phyloP scores from a whole-genome alignment of 2,329 filamentous ascomycete species.

The Blastomyces emzantsi region DNA sequence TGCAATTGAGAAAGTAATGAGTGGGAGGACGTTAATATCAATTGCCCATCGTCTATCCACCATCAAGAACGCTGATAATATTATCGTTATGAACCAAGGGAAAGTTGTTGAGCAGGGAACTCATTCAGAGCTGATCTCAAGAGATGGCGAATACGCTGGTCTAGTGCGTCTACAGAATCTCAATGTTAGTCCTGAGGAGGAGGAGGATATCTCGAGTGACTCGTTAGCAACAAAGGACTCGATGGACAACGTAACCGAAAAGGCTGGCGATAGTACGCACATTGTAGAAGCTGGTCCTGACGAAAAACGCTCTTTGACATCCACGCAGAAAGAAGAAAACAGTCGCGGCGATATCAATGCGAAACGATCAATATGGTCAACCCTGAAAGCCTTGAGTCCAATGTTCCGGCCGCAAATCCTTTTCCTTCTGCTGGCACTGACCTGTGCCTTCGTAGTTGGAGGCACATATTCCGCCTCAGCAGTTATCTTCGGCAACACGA shows the following conservation, averaged over 20 bases:
- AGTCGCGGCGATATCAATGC: slow-evolving; percentile 18
- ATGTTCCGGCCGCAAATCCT: slow-evolving; percentile 37
- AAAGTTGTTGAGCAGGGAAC: slow-evolving; percentile 22
- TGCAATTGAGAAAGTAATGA: slow-evolving; percentile 17
- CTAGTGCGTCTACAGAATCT: slow-evolving; percentile 38
- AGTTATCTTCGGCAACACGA: slow-evolving; percentile 52
- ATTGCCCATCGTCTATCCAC: slow-evolving; percentile 26
- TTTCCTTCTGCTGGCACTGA: slow-evolving; percentile 41
- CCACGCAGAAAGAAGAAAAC: slow-evolving; percentile 13
- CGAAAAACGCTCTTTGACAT: slow-evolving; percentile 8
- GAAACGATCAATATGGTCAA: slow-evolving; percentile 11
- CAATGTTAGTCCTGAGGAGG: slow-evolving; percentile 12
- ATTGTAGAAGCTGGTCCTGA: slow-evolving; percentile 1
- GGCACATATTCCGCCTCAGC: slow-evolving; percentile 50
- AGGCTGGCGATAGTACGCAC: background rate
- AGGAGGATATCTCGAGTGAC: slow-evolving; percentile 7
- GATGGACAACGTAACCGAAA: slow-evolving; percentile 1
- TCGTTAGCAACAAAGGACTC: slow-evolving; percentile 10
- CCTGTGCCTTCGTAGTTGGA: slow-evolving; percentile 47
- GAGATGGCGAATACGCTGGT: slow-evolving; percentile 34
- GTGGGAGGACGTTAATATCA: slow-evolving; percentile 19
- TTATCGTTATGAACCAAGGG: slow-evolving; percentile 23
- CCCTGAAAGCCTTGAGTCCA: slow-evolving; percentile 22
- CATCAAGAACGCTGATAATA: slow-evolving; percentile 23
- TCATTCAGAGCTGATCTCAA: slow-evolving; percentile 20